Base-by-base conservation (phyloP, 306 rosid species). In the Dryas octopetala region DNA sequence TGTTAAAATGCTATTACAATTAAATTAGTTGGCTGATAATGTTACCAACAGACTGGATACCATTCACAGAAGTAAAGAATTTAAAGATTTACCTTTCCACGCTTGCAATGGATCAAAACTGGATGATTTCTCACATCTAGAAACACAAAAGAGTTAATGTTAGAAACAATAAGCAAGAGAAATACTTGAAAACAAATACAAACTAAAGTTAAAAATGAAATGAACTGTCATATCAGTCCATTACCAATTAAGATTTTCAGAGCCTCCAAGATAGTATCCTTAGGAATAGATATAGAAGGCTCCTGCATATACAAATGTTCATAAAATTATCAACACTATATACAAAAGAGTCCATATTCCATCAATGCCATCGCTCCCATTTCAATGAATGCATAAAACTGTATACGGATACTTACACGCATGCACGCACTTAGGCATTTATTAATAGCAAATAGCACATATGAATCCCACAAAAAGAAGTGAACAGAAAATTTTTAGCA, bases 171-270 rank as follows among this genome's bases (percentile, higher is more conserved):
- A 6, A 32, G 3, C 38, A 60, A n/a, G 9, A 17, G 38, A 15
- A 23, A 48, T 9, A 64, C 26, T 7, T 32, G 16, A 10, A 28
- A 44, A 52, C 10, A 6, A 58, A 5, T 16, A 52, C 38, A 13
- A 44, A 38, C 5, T 61, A 23, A n/a, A 68, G 32, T 7, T 4
- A 79, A 72, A 59, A 19, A 44, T 0, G 44, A 44, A 69, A 74
- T 58, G 53, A 62, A 62, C 17, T 15, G n/a, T 9, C 40, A 45
- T 26, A 44, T 66, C 7, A 57, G 52, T 67, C 59, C 54, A 45
- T 54, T 89, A 91, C 98, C 98, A 54, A 89, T 80, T 62, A 93
- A 83, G 73, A 93, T 77, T 83, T 83, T 85, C 83, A 93, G 83
- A 32, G 98, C 97, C 61, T 86, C 91, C 84, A 88, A 86, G 74